Percentiles rank a stretch among this genome's conserved stretches.
Conservation (phyloP, 306 rosid genomes). For the Ormosia semicastrata region DNA sequence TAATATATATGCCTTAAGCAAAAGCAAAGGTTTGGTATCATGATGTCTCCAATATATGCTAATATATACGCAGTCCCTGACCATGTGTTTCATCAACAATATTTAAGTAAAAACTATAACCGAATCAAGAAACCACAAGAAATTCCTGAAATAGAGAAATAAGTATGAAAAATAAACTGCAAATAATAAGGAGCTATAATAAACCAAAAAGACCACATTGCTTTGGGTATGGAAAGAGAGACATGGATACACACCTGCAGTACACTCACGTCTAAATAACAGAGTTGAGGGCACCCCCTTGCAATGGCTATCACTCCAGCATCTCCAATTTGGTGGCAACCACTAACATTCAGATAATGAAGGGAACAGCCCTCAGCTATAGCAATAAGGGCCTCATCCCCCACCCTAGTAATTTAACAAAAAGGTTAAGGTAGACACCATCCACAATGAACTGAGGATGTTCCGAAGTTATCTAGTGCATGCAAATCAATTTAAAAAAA, state of each 20-base stretch:
- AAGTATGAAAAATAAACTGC: neutral
- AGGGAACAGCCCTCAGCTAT: constrained; percentile 78
- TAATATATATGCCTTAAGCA: neutral
- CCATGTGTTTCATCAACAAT: constrained; percentile 1
- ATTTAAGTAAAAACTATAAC: constrained; percentile 6
- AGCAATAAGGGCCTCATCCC: constrained; percentile 85
- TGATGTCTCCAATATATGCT: neutral
- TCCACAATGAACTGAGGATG: neutral
- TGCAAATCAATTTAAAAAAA: neutral
- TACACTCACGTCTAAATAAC: constrained; percentile 77
- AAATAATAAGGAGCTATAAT: neutral
- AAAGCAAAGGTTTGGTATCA: neutral
- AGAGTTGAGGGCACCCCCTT: constrained; percentile 80
- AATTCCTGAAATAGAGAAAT: neutral
- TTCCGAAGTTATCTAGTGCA: constrained; percentile 9
- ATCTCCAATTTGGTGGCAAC: constrained; percentile 91
- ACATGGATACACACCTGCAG: constrained; percentile 63
- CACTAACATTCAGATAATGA: constrained; percentile 82
- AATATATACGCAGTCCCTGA: neutral
- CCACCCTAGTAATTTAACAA: constrained; percentile 59
- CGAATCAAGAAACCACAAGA: constrained; percentile 8
- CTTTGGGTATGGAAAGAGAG: constrained; percentile 14
- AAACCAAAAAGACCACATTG: neutral
- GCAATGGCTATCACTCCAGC: constrained; percentile 90
- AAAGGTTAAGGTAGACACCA: constrained; percentile 6